Base-by-base conservation (phyloP, 2,329 filamentous ascomycete species). In the Akanthomyces dipterigenus region DNA sequence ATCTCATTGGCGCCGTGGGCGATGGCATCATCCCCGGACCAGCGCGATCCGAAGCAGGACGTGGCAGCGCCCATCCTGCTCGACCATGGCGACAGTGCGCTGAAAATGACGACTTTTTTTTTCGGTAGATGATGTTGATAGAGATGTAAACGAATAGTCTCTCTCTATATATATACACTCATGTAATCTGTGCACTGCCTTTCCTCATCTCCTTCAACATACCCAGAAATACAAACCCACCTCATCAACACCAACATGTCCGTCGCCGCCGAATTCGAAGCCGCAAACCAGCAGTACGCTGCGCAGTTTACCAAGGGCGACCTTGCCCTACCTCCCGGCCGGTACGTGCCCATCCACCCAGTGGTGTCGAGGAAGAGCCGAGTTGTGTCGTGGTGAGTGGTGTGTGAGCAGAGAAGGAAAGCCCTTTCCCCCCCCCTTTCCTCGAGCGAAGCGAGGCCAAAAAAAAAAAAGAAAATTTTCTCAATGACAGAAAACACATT, bases 261-360 rank as follows among this genome's bases (percentile, higher is more conserved):
- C 16, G 66, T 67, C 56, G 63, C 63, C 26, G 58, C 63, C 22
- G 67, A 71, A n/a, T 68, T 71, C 28, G 67, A 71, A 55, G 64
- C 65, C 22, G 70, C 70, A 24, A 76, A 82, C 59, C 71, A 78
- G 51, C 80, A 80, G 53, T 89, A 89, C 70, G 78, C 77, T 36
- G 73, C 78, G 36, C 87, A 88, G 3, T 93, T 92, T 72, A 83
- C 78, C n/a, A 78, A 89, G 64, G 88, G 87, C 18, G 65, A 86
- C 64, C 80, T 92, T 5, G 80, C 83, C 1, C 80, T 91, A 1
- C 87, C 88, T 0, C 89, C 89, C 0, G 61, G 63, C 49, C 64
- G 73, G 86, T 88, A 79, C 38, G 77, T 55, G 40, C 26, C 53
- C 53, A 34, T n/a, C 24, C 34, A 5, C 40, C 1, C 53, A 2